These are phyloP conservation scores for Lentinula lateritia DNA, from an alignment of 768 basidiomycete genomes.

Conservation along the genomic window DNA sequence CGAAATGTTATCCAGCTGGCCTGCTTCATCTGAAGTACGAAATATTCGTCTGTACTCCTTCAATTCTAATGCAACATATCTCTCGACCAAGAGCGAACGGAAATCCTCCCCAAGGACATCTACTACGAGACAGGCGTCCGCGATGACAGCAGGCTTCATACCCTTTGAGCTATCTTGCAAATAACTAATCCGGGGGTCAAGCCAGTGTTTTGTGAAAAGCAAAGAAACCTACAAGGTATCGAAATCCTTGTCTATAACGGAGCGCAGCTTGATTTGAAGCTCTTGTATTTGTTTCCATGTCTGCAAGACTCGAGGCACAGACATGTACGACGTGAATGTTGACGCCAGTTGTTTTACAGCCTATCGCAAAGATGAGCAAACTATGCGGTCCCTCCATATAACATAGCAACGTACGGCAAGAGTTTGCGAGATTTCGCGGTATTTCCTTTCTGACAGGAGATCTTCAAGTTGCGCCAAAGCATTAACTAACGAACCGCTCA, in stretches of 20 bases:
- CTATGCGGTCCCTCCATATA: background rate
- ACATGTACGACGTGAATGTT: slow-evolving; percentile 74
- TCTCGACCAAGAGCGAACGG: slow-evolving; percentile 74
- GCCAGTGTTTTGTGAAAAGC: background rate
- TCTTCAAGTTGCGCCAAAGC: slow-evolving; percentile 78
- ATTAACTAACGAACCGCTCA: slow-evolving; percentile 50
- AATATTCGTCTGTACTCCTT: slow-evolving; percentile 97
- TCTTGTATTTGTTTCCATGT: slow-evolving; percentile 79
- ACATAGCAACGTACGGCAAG: slow-evolving; percentile 45
- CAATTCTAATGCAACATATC: slow-evolving; percentile 84
- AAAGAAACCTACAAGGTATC: slow-evolving; percentile 75
- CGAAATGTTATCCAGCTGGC: slow-evolving; percentile 91
- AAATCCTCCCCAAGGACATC: slow-evolving; percentile 87
- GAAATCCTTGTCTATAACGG: slow-evolving; percentile 83
- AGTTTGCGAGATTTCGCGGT: slow-evolving; percentile 78
- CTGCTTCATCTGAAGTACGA: slow-evolving; percentile 88
- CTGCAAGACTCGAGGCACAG: slow-evolving; percentile 71
- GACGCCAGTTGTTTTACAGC: slow-evolving; percentile 83
- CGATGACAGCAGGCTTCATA: slow-evolving; percentile 58
- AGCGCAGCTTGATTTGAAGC: slow-evolving; percentile 76
- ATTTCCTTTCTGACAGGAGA: slow-evolving; percentile 71
- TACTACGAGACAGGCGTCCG: slow-evolving; percentile 82
- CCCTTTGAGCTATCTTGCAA: slow-evolving; percentile 70
- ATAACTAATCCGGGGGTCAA: slow-evolving; percentile 45
- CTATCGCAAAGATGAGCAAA: slow-evolving; percentile 29